These are phyloP conservation scores for Schizophyllum amplum DNA, from an alignment of 1,284 basidiomycete species.

Conservation along the genomic window DNA sequence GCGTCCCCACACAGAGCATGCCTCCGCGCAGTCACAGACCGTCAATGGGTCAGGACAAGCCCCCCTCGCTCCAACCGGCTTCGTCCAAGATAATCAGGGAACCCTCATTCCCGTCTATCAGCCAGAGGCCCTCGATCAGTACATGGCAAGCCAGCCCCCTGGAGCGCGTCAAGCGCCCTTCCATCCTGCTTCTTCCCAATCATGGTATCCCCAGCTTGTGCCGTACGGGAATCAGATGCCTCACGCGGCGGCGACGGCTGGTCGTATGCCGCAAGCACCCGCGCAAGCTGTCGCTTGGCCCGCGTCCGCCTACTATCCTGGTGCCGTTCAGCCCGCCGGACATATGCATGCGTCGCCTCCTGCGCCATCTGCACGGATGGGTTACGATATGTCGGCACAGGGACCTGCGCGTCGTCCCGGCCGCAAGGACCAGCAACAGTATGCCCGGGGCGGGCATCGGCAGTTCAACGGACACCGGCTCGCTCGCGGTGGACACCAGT, in stretches of 20 bases:
- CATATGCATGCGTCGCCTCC: background rate
- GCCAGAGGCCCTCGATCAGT: conserved; percentile 46
- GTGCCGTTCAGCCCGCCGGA: background rate
- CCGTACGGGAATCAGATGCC: background rate
- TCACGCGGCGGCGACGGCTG: background rate
- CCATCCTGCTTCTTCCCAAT: background rate
- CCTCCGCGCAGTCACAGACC: conserved; percentile 18
- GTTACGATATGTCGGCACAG: background rate
- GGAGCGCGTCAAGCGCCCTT: background rate
- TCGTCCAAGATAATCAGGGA: conserved; percentile 65
- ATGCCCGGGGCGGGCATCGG: background rate
- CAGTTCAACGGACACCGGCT: background rate
- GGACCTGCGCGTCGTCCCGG: background rate
- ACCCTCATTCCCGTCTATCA: conserved; percentile 63
- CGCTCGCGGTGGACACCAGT: background rate
- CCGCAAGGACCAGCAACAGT: background rate
- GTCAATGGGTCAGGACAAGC: conserved; percentile 28
- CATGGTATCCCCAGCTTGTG: background rate
- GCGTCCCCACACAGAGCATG: conserved; percentile 21
- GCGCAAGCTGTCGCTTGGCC: background rate
- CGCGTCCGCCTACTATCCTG: background rate
- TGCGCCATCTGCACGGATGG: background rate
- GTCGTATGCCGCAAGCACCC: background rate
- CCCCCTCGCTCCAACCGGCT: conserved; percentile 58
- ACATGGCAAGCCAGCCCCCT: conserved; percentile 33